A percentile compares a stretch with the other conserved stretches of the same genome.
phyloP scores from a whole-genome alignment of 2,329 filamentous ascomycete species.

The Claviceps sp. region DNA sequence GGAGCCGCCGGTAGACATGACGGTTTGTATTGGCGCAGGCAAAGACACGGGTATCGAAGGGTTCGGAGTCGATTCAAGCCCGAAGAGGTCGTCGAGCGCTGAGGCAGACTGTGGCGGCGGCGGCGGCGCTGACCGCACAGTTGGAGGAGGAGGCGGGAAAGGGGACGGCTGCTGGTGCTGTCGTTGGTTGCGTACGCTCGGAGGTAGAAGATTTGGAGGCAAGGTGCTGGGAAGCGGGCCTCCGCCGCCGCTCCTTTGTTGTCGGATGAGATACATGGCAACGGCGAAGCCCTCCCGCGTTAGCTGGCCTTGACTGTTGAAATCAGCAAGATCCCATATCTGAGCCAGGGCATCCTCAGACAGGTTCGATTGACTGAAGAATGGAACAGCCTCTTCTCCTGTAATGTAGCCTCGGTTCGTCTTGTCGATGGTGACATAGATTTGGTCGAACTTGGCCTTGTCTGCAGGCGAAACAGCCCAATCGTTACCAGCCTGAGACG shows the following conservation, averaged over 20 bases:
- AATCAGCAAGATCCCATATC: slow-evolving; percentile 95
- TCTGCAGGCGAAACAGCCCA: slow-evolving; percentile 78
- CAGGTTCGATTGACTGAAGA: slow-evolving; percentile 84
- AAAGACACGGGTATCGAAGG: slow-evolving; percentile 23
- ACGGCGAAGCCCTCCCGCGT: slow-evolving; percentile 89
- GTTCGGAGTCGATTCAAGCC: slow-evolving; percentile 51
- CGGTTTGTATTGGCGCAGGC: slow-evolving; percentile 42
- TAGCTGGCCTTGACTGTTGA: slow-evolving; percentile 77
- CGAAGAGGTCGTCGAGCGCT: slow-evolving; percentile 86
- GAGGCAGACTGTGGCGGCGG: slow-evolving; percentile 50
- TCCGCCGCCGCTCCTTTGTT: slow-evolving; percentile 61
- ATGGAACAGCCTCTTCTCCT: slow-evolving; percentile 86
- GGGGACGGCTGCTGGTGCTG: slow-evolving; percentile 10
- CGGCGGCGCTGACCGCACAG: slow-evolving; percentile 32
- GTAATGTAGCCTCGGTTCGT: slow-evolving; percentile 70
- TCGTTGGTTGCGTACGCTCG: slow-evolving; percentile 58
- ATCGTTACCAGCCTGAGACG: slow-evolving; percentile 34
- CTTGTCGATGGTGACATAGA: slow-evolving; percentile 77
- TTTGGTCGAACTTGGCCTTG: slow-evolving; percentile 75
- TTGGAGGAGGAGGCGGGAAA: slow-evolving; percentile 23
- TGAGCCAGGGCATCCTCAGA: slow-evolving; percentile 81
- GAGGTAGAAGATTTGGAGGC: slow-evolving; percentile 71
- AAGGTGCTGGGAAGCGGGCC: slow-evolving; percentile 59
- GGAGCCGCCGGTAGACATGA: slow-evolving; percentile 64
- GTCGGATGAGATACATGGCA: slow-evolving; percentile 91